Evolutionary conservation across 345 rosid genomes (phyloP), one percentile per base, ranked within the genome.

Genomic region (Clarkia xantiana): DNA sequence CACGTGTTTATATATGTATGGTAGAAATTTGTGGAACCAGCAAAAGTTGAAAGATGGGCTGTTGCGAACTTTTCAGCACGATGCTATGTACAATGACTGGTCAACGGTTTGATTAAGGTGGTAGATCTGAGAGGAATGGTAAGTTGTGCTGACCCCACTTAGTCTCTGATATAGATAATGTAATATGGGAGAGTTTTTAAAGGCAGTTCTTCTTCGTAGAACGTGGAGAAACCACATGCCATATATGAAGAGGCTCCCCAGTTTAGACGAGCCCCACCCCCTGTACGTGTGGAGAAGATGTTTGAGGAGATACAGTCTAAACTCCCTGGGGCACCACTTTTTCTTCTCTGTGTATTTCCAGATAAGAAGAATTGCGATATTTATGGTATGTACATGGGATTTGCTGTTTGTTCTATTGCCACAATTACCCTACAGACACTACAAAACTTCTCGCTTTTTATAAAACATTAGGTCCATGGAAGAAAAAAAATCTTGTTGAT

Each of bases 401-500:
- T 14, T 56, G 54, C 7, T 14, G 23, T 29, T 6, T 3, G 42
- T 42, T 6, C 23, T 45, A 17, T 48, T 41, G 14, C 17, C 14
- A 17, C 13, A 18, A 20, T 42, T 18, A 61, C 54, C 70, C 52
- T 17, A 63, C 17, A 14, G 54, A 57, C 20, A 51, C 45, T 48
- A 53, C 69, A 6, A 64, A 58, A 18, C 81, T 79, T n/a, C 14
- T 53, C 14, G 47, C 15, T 22, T 52, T 11, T 9, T 17, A 14
- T 43, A 16, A 20, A 11, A n/a, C 18, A 16, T 10, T 19, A 86
- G 97, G 97, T 48, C 97, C 97, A 7, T 90, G 96, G 97, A 90
- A 90, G 47, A 64, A 67, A 10, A 90, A 79, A 52, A 69, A 58
- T 69, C 94, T 90, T 53, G 42, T 79, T 45, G 94, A 86, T 2